These are phyloP conservation scores for Pseudopyricularia cyperi DNA, from an alignment of 2,329 filamentous ascomycete genomes.

Conservation along the genomic window DNA sequence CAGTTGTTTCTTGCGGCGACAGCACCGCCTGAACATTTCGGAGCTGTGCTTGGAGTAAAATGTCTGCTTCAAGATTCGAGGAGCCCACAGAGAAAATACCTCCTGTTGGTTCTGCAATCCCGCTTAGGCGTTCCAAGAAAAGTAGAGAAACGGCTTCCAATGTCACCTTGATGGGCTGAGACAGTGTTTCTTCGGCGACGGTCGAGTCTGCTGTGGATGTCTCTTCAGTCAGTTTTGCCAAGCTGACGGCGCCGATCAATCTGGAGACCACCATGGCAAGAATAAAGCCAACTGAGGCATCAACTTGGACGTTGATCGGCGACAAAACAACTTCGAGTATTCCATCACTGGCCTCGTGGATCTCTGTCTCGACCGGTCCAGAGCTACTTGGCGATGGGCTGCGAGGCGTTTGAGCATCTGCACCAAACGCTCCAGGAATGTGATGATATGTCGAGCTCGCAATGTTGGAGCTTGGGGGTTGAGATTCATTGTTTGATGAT, in stretches of 20 bases:
- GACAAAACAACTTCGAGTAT: conserved; percentile 37
- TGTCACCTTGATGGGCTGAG: conserved; percentile 25
- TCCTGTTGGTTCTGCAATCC: conserved; percentile 36
- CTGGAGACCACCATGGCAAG: conserved; percentile 36
- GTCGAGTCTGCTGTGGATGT: conserved; percentile 3
- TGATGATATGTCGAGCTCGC: conserved; percentile 23
- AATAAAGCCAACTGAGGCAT: conserved; percentile 42
- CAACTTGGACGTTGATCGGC: conserved; percentile 38
- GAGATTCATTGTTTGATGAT: background rate
- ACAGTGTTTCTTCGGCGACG: conserved; percentile 3
- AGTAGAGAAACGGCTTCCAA: conserved; percentile 38
- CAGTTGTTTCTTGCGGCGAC: conserved; percentile 18
- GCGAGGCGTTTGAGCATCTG: conserved; percentile 15
- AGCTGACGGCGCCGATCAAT: conserved; percentile 28
- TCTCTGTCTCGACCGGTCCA: background rate
- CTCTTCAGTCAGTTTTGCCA: conserved; percentile 6
- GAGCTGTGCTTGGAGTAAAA: conserved; percentile 38
- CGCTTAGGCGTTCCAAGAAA: conserved; percentile 40
- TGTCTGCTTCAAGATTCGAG: conserved; percentile 28
- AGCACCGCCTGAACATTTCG: conserved; percentile 26
- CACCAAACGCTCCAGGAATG: conserved; percentile 49
- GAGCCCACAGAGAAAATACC: conserved; percentile 26
- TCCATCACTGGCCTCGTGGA: conserved; percentile 13
- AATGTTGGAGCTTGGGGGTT: background rate
- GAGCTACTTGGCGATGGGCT: background rate